Evolutionary conservation across 768 basidiomycete species (phyloP), one percentile per base, ranked within the genome.

Genomic region (Chalciporus pseudorubinellus): DNA sequence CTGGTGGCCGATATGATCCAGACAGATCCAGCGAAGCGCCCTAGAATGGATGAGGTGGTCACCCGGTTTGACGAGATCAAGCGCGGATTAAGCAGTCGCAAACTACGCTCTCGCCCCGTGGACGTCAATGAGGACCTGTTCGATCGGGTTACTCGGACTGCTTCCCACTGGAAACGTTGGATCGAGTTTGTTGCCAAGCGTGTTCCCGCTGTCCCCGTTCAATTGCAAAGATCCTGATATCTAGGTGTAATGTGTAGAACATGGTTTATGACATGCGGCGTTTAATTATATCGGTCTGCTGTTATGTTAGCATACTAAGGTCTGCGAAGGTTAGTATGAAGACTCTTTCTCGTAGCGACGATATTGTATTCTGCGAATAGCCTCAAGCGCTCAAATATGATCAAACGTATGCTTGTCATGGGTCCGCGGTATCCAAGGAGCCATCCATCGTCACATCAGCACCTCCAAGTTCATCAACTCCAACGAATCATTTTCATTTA

Each of bases 21-120:
- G 18, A 57, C 59, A 3, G 67, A 74, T 41, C 73, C 73, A 0
- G 20, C 34, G 0, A 59, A 69, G 39, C 66, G 76, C 6, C 74
- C 74, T 0, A 71, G 56, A 0, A 74, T 73, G 44, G 68, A 74
- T n/a, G 57, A 69, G 24, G 72, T 72, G 3, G 67, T 67, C 2
- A 3, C 31, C 1, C 64, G 52, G 8, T 66, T 66, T 18, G 48
- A 53, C 2, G 20, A 22, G 0, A 59, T 63, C 13, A 24, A 14
- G 0, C 14, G 34, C 10, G 29, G 26, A 0, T 49, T 66, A 2
- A 48, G 48, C 16, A 8, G 20, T 11, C 50, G 58, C 40, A 60
- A 56, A 33, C 46, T 65, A 7, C 71, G 74, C 0, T 61, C 69
- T 8, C 65, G 70, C 3, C 52, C 71, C 8, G 50, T 51, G 12